Evolutionary conservation across 306 rosid species (phyloP).

Genomic region (Prunus persica): DNA sequence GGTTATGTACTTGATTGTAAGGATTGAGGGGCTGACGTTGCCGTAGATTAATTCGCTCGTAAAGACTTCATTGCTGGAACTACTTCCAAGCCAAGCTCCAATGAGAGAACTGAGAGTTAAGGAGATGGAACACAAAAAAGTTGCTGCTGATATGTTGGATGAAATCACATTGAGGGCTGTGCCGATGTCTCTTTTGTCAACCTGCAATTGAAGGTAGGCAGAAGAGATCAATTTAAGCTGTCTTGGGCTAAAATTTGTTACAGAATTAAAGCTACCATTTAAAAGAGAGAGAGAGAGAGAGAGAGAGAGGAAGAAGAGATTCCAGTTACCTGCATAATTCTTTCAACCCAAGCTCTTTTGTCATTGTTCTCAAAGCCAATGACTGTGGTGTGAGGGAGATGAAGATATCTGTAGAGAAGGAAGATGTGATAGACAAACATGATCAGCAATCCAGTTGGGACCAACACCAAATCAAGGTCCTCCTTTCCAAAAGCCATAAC

Average conservation of each 20-base stretch:
- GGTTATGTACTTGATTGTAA: conserved; percentile 61
- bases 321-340: conserved; percentile 56
- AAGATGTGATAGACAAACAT: conserved; percentile 66
- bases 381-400: conserved; percentile 63
- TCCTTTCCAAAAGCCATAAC: conserved; percentile 53
- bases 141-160: conserved; percentile 61
- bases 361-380: conserved; percentile 75
- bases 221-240: too few species aligned
- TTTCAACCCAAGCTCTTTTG: conserved; percentile 68
- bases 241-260: background rate
- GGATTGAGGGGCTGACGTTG: conserved; percentile 40
- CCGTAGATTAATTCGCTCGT: conserved; percentile 54
- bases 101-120: conserved; percentile 64
- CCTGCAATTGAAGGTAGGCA: conserved; percentile 27
- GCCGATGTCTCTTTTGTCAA: conserved; percentile 37
- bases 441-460: conserved; percentile 63
- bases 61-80: conserved; percentile 30
- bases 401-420: conserved; percentile 57
- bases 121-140: conserved; percentile 54
- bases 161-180: conserved; percentile 52
- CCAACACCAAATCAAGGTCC: conserved; percentile 63
- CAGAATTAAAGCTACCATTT: background rate
- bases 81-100: conserved; percentile 72
- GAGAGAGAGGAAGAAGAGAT: background rate
- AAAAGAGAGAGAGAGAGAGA: background rate